These are phyloP conservation scores for Ulota crispa DNA, from an alignment of 225 moss, liverwort and hornwort species.

Conservation along the genomic window DNA sequence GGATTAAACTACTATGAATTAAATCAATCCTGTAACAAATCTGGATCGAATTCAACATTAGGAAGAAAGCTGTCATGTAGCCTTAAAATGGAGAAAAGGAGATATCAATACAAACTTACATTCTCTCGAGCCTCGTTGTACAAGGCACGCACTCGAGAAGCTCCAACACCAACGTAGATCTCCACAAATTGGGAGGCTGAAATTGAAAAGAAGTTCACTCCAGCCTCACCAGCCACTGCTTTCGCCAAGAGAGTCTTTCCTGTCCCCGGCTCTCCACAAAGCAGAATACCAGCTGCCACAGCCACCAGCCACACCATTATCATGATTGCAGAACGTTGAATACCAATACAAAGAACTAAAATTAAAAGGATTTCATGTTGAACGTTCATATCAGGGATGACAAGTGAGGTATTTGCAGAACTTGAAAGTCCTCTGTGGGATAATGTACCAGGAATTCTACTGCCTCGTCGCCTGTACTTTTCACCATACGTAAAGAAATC, in stretches of 20 bases:
- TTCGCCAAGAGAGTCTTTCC: slow-evolving; percentile 98
- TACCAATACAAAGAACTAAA: slow-evolving; percentile 3
- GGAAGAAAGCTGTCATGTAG: not conserved
- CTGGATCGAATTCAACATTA: not conserved
- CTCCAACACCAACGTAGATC: slow-evolving; percentile 99
- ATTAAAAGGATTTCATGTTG: not conserved
- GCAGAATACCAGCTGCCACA: slow-evolving; percentile 85
- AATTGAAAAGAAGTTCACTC: slow-evolving; percentile 97
- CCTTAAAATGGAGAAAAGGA: not conserved
- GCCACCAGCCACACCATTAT: slow-evolving; percentile 21
- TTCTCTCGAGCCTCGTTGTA: slow-evolving; percentile 97
- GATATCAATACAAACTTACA: slow-evolving; percentile 39
- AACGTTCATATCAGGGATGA: not conserved
- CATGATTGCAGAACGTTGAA: not conserved
- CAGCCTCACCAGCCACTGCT: slow-evolving; percentile 98
- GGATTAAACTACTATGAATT: not conserved
- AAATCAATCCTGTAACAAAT: not conserved
- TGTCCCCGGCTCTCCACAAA: slow-evolving; percentile 98
- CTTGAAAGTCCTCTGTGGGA: not conserved
- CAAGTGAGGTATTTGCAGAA: not conserved
- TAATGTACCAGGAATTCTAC: slow-evolving; percentile 83
- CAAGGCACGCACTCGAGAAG: slow-evolving; percentile 94
- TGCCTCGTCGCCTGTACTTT: slow-evolving; percentile 93
- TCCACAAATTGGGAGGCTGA: slow-evolving; percentile 99
- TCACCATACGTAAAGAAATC: slow-evolving; percentile 94